These are phyloP conservation scores for Jamesozyma piceae DNA, from an alignment of 805 yeast genomes.

Conservation along the genomic window DNA sequence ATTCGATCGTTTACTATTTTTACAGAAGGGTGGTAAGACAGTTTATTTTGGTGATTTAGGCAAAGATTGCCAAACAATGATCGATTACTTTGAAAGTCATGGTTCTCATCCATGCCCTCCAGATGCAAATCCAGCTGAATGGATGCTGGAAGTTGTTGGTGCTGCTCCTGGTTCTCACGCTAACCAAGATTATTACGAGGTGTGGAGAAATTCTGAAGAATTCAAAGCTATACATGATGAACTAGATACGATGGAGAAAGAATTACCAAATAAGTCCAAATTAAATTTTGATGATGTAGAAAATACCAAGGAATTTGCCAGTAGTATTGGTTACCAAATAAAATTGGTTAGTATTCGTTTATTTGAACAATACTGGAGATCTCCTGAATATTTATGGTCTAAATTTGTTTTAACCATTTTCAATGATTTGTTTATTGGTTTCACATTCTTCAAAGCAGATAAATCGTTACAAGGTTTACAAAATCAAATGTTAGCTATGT, in stretches of 20 bases:
- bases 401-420: slow-evolving; percentile 45
- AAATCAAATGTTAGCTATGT: slow-evolving; percentile 70
- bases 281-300: slow-evolving; percentile 26
- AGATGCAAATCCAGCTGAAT: no score
- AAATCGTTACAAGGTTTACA: slow-evolving; percentile 62
- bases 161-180: slow-evolving; percentile 77
- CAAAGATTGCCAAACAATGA: slow-evolving; percentile 45
- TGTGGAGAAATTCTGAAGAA: slow-evolving; percentile 59
- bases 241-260: slow-evolving; percentile 54
- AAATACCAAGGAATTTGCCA: slow-evolving; percentile 35
- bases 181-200: slow-evolving; percentile 58
- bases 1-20: slow-evolving; percentile 66
- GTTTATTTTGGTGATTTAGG: slow-evolving; percentile 70
- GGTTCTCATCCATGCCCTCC: slow-evolving; percentile 62
- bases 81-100: slow-evolving; percentile 53
- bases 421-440: slow-evolving; percentile 58
- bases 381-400: slow-evolving; percentile 52
- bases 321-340: slow-evolving; percentile 35
- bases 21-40: no score
- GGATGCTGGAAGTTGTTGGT: no score
- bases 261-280: slow-evolving; percentile 35
- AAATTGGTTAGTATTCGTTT: slow-evolving; percentile 43
- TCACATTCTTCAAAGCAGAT: slow-evolving; percentile 62
- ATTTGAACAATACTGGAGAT: slow-evolving; percentile 59
- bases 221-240: slow-evolving; percentile 49